Conservation (phyloP, 139 green algal genomes). For the Micractinium conductrix region DNA sequence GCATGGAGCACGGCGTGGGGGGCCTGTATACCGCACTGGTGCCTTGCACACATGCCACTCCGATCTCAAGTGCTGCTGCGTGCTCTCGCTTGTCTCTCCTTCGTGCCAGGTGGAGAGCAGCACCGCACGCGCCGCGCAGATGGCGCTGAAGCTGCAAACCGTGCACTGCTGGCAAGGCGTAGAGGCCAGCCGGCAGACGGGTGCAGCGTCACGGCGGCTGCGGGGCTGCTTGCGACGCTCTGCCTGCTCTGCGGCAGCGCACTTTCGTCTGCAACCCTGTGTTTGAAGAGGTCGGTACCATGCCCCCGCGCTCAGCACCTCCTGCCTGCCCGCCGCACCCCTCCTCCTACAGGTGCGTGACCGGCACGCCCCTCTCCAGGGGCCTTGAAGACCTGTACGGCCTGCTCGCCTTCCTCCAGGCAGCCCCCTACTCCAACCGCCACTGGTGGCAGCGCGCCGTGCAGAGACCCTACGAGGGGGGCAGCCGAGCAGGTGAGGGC, state of each 20-base stretch:
- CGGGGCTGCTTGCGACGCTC: too few species aligned
- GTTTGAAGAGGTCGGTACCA: too few species aligned
- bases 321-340: background rate
- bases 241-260: background rate
- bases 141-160: slow-evolving; percentile 71
- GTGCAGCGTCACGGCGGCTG: too few species aligned
- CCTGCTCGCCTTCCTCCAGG: slow-evolving; percentile 85
- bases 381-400: slow-evolving; percentile 90
- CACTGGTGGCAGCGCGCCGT: slow-evolving; percentile 71
- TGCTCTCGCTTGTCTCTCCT: too few species aligned
- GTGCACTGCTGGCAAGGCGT: slow-evolving; percentile 65
- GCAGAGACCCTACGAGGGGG: slow-evolving; percentile 62
- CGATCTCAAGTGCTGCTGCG: background rate
- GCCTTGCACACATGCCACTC: too few species aligned
- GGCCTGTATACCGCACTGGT: too few species aligned
- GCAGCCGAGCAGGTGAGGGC: slow-evolving; percentile 39
- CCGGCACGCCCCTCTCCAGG: slow-evolving; percentile 85
- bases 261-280: too few species aligned
- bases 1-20: too few species aligned
- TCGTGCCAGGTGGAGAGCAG: slow-evolving; percentile 63
- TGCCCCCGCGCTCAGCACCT: too few species aligned
- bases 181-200: too few species aligned
- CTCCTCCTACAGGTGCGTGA: slow-evolving; percentile 53
- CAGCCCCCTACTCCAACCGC: slow-evolving; percentile 52
- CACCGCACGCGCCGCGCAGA: slow-evolving; percentile 76